A percentile compares a stretch with the other conserved stretches of the same genome.
Evolutionary conservation across 495 filamentous ascomycete species (phyloP).

Genomic region (Apiosordaria backusii): DNA sequence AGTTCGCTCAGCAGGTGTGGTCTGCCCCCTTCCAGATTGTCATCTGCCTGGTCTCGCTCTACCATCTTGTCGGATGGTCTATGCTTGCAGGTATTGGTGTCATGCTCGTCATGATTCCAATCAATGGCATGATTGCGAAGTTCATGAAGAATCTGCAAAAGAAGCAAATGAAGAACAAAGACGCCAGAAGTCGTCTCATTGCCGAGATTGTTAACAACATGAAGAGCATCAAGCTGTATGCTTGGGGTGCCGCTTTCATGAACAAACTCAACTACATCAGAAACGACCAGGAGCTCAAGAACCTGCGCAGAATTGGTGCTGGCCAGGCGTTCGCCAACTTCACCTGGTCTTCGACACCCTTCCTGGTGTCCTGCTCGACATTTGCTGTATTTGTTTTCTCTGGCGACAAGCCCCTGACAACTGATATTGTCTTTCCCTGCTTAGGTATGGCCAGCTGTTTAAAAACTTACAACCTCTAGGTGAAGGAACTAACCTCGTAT

Average conservation of each 20-base stretch:
- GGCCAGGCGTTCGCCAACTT: conserved; percentile 93
- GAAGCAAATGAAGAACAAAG: conserved; percentile 98
- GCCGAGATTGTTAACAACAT: conserved; percentile 99
- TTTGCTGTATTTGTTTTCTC: conserved; percentile 93
- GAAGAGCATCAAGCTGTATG: conserved; percentile 98
- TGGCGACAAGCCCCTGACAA: conserved; percentile 73
- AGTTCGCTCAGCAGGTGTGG: conserved; percentile 92
- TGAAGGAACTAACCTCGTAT: neutral
- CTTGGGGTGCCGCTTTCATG: conserved; percentile 96
- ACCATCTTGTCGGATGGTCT: conserved; percentile 85
- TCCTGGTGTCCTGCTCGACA: conserved; percentile 95
- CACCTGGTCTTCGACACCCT: conserved; percentile 99
- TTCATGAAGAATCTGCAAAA: conserved; percentile 95
- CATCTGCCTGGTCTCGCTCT: conserved; percentile 92
- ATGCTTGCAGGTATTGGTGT: conserved; percentile 96
- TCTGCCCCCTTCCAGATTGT: conserved; percentile 95
- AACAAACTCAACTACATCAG: conserved; percentile 91
- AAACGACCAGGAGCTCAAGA: conserved; percentile 93
- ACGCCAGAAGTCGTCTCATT: conserved; percentile 86
- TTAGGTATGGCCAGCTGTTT: conserved; percentile 46
- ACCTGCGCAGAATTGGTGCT: conserved; percentile 91
- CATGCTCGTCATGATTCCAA: conserved; percentile 96
- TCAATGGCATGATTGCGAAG: conserved; percentile 89
- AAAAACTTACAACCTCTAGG: neutral
- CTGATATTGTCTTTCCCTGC: conserved; percentile 93